phyloP scores from a whole-genome alignment of 164 flowering plant genomes.

The Chloranthus sessilifolius region DNA sequence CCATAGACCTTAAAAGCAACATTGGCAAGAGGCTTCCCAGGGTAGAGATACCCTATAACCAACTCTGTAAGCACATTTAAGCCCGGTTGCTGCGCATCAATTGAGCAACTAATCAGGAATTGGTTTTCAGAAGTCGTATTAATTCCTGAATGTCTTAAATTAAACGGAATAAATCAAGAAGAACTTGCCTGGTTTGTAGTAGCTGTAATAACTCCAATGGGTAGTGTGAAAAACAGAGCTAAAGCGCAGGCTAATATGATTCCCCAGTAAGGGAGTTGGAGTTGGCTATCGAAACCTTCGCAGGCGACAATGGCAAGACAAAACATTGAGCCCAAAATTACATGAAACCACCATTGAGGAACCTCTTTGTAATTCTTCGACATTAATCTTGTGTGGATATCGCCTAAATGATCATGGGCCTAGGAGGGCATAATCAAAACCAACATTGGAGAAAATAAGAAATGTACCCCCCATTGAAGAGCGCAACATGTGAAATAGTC shows the following conservation, averaged over 20 bases:
- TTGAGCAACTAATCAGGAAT: too few relatives aligned
- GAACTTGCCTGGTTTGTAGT: conserved; percentile 47
- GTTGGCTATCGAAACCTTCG: conserved; percentile 34
- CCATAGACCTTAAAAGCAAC: conserved; percentile 62
- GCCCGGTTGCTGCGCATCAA: conserved; percentile 37
- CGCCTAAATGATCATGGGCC: conserved; percentile 1
- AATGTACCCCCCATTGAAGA: conserved; percentile 39
- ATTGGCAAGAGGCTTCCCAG: conserved; percentile 59
- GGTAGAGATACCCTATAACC: conserved; percentile 52
- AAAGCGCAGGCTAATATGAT: conserved; percentile 32
- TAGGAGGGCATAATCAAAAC: conserved; percentile 16
- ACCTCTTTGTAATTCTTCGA: conserved; percentile 50
- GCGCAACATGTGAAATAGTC: conserved; percentile 51
- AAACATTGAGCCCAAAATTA: conserved; percentile 17
- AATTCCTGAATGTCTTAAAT: too few relatives aligned
- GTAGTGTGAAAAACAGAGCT: conserved; percentile 48
- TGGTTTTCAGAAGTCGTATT: too few relatives aligned
- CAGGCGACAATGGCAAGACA: conserved; percentile 33
- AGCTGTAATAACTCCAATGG: conserved; percentile 50
- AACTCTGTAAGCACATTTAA: conserved; percentile 55
- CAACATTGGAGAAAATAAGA: not conserved
- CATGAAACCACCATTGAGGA: conserved; percentile 61
- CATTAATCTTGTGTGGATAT: conserved; percentile 43
- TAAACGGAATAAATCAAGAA: too few relatives aligned
- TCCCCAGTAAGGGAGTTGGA: conserved; percentile 73